Evolutionary conservation across 2,329 filamentous ascomycete species (phyloP).

Genomic region (Scorias spongiosa): DNA sequence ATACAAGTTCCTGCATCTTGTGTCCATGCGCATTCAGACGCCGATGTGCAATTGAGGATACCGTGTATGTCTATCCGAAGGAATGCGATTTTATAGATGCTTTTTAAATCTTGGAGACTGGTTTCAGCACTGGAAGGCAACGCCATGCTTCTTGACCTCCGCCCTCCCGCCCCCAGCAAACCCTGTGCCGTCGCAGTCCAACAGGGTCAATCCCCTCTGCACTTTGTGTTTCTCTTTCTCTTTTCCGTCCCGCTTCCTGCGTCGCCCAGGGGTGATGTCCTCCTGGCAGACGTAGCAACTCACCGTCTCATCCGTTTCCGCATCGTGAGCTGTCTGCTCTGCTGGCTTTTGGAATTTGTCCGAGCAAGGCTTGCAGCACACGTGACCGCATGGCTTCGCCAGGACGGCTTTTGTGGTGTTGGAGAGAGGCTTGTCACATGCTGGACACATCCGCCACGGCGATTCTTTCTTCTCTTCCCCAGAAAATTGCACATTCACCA

Average conservation of each 20-base stretch:
- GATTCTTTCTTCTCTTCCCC: constrained; percentile 38
- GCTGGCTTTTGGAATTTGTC: constrained; percentile 61
- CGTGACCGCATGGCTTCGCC: constrained; percentile 79
- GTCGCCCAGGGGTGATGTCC: constrained; percentile 41
- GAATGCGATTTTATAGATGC: too few relatives aligned
- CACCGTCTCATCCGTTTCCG: constrained; percentile 34
- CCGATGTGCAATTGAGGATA: too few relatives aligned
- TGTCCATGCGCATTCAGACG: too few relatives aligned
- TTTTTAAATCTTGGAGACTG: not conserved
- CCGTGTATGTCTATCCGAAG: too few relatives aligned
- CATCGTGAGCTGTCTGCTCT: constrained; percentile 43
- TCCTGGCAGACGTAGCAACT: constrained; percentile 79
- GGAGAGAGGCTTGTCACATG: constrained; percentile 66
- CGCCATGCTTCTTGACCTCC: constrained; percentile 61
- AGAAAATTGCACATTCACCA: constrained; percentile 63
- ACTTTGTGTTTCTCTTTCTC: constrained; percentile 37
- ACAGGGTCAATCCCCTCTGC: constrained; percentile 58
- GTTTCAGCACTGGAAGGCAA: constrained; percentile 66
- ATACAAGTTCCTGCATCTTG: too few relatives aligned
- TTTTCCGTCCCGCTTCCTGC: constrained; percentile 9
- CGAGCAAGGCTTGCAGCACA: constrained; percentile 73
- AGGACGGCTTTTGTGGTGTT: constrained; percentile 74
- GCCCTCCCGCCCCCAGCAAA: constrained; percentile 81
- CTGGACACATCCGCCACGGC: constrained; percentile 52
- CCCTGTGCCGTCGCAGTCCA: constrained; percentile 78